Conservation (phyloP, 2,329 filamentous ascomycete genomes). For the Chaetomiaceae sp. region DNA sequence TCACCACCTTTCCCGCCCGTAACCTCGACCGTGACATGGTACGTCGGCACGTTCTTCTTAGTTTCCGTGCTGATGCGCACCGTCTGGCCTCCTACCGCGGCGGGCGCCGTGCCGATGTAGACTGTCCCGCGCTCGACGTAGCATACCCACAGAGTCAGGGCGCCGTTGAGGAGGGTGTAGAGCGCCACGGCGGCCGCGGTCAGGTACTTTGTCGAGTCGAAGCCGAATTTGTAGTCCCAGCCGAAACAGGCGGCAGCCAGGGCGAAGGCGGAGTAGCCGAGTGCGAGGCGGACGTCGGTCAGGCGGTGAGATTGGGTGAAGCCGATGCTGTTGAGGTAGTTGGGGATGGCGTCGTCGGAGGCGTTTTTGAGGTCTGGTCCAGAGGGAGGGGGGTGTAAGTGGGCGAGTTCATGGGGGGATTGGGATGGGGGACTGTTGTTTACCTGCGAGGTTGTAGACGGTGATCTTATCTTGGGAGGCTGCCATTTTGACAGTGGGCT, state of each 20-base stretch:
- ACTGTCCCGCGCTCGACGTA: constrained; percentile 75
- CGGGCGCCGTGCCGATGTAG: constrained; percentile 65
- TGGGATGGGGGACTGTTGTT: background rate
- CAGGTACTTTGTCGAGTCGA: constrained; percentile 77
- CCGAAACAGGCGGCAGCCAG: constrained; percentile 81
- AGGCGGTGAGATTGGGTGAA: constrained; percentile 80
- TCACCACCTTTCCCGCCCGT: constrained; percentile 34
- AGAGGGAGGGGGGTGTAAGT: constrained; percentile 3
- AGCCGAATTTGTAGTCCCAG: constrained; percentile 88
- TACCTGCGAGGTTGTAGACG: constrained; percentile 64
- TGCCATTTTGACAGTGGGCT: constrained; percentile 34
- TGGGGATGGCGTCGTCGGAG: constrained; percentile 87
- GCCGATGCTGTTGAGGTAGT: constrained; percentile 84
- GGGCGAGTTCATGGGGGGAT: background rate
- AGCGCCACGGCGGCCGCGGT: constrained; percentile 72
- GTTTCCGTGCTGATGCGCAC: constrained; percentile 64
- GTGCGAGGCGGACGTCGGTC: constrained; percentile 72
- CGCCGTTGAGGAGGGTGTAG: constrained; percentile 75
- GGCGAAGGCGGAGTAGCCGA: constrained; percentile 78
- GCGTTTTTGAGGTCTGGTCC: constrained; percentile 87
- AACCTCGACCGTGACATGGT: constrained; percentile 66
- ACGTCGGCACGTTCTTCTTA: constrained; percentile 75
- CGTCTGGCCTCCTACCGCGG: constrained; percentile 53
- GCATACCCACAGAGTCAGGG: constrained; percentile 80
- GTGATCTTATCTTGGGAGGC: constrained; percentile 53